Percentiles rank a stretch among this genome's conserved stretches.
Evolutionary conservation across 164 flowering plant genomes (phyloP).

Genomic region (Magnolia sinica): DNA sequence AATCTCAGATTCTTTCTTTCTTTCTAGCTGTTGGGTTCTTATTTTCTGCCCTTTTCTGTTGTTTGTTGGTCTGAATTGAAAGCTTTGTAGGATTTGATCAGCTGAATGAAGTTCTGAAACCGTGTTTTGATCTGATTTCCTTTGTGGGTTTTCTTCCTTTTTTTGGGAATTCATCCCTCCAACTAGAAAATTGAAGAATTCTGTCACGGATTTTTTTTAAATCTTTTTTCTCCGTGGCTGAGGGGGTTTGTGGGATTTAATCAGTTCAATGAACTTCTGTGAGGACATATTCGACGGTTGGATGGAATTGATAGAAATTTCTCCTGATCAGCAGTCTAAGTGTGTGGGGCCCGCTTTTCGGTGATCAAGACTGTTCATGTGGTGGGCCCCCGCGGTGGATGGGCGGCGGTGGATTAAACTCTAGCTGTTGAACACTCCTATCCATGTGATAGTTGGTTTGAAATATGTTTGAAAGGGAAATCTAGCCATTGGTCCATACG

Average conservation of each 20-base stretch:
- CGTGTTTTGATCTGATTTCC: conserved; percentile 21
- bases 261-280: not conserved
- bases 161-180: not conserved
- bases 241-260: not conserved
- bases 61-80: not conserved
- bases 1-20: not conserved
- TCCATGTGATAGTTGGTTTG: not conserved
- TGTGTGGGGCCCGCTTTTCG: not conserved
- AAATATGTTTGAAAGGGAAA: not conserved
- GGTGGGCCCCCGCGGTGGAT: not conserved
- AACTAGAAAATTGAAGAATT: not conserved
- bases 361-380: not conserved
- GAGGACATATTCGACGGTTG: not conserved
- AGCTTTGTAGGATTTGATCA: not conserved
- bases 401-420: not conserved
- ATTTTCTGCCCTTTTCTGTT: too few relatives aligned
- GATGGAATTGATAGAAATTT: not conserved
- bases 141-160: conserved; percentile 13
- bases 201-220: too few relatives aligned
- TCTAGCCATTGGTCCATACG: not conserved
- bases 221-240: not conserved
- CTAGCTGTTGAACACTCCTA: not conserved
- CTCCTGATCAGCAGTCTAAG: not conserved
- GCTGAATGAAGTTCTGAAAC: conserved; percentile 1
- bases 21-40: not conserved